Evolutionary conservation across 1,139 yeast genomes (phyloP).

Genomic region (Meyerozyma guilliermondii): DNA sequence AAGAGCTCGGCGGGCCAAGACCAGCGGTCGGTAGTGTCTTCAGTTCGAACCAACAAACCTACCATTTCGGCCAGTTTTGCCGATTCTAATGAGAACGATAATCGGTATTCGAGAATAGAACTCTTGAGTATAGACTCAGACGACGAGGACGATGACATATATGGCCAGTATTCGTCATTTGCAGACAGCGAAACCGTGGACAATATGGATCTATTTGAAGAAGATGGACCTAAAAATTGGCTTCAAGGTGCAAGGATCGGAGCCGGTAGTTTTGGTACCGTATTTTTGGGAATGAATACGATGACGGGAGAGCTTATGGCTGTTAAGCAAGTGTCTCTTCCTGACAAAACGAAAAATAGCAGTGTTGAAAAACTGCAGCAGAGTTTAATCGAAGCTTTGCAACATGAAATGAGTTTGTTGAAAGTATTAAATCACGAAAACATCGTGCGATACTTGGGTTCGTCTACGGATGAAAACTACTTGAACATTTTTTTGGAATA

Average conservation of each 20-base stretch:
- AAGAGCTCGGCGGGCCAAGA: constrained; percentile 10
- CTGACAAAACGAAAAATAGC: constrained; percentile 27
- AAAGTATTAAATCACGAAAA: constrained; percentile 85
- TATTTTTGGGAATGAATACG: constrained; percentile 87
- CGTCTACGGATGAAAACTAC: constrained; percentile 64
- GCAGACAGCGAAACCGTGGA: background rate
- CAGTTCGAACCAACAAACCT: constrained; percentile 1
- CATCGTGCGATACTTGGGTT: constrained; percentile 86
- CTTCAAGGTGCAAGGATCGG: constrained; percentile 90
- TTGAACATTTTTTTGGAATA: constrained; percentile 87
- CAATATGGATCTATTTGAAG: constrained; percentile 15
- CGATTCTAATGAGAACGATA: constrained; percentile 19
- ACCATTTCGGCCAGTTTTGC: constrained; percentile 31
- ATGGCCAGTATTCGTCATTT: constrained; percentile 10
- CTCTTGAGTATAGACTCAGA: constrained; percentile 41
- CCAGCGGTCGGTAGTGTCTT: constrained; percentile 11
- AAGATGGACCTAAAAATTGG: constrained; percentile 71
- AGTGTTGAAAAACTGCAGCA: constrained; percentile 40
- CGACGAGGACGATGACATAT: constrained; percentile 35
- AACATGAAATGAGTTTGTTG: constrained; percentile 76
- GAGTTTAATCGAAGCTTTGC: constrained; percentile 75
- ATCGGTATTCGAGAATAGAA: constrained; percentile 47
- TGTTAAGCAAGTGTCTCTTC: constrained; percentile 83
- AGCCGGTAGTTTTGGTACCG: constrained; percentile 92
- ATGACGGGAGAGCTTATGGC: constrained; percentile 95